Evolutionary conservation across 2,329 filamentous ascomycete species (phyloP), one percentile per base, ranked within the genome.

Genomic region (Ophidiomyces ophidiicola): DNA sequence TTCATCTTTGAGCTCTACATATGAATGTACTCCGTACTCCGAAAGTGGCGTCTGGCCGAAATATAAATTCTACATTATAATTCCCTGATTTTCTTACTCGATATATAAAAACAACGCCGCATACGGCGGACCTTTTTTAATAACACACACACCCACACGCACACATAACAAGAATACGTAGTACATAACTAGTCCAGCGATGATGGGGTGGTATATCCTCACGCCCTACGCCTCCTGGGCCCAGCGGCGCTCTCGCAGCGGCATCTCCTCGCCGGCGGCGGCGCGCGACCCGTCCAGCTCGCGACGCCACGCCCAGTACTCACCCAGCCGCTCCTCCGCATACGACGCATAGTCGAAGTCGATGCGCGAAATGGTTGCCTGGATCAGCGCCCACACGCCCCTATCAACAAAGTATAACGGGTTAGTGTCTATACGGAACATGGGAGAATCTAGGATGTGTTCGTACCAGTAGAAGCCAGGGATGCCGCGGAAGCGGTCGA

Each of bases 331-430:
- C 11, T 80, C 63, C 59, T 94, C 84, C 7, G 90, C 88, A 58
- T 96, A 98, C 6, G 73, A 76, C 30, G 85, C 83, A 57, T 98
- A 98, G 62, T 98, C 87, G 55, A 98, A 98, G 56, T 94, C 83
- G 52, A 98, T 98, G 48, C 88, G 76, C 7, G 84, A 93, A 48
- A 98, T 96, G 39, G 76, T 82, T 2, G 87, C 82, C 66, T 98
- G 90, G 48, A 98, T 96, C 46, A 92, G 67, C 5, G 86, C 82
- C 90, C 90, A 98, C 42, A 94, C 85, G 17, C 90, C 90, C 87
- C 81, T 85, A 59, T 43, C 14, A 6, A 18, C 18, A 2, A 33
- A 19, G 5, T 6, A 14, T 18, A 23, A 33, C 21, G 33, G 37
- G 24, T 7, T 29, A 15, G 8, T 5, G 6, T 7, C n/a, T 19